Percentiles rank a stretch among this genome's conserved stretches.
Conservation (phyloP, 768 basidiomycete genomes). For the Trametes cingulata region DNA sequence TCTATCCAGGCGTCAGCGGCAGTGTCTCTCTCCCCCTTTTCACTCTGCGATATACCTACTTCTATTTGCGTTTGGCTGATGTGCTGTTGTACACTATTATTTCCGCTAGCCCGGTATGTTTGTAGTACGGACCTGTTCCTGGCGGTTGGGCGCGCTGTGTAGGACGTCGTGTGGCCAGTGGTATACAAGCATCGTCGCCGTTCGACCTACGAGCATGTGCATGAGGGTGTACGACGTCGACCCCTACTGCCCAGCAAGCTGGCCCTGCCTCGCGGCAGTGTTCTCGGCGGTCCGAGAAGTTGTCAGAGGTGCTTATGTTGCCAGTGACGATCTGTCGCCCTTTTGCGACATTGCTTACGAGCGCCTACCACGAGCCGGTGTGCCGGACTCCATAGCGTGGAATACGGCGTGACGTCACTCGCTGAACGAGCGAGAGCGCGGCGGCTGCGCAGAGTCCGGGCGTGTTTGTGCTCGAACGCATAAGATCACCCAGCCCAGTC, state of each 20-base stretch:
- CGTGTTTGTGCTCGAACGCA: neutral
- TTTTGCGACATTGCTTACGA: neutral
- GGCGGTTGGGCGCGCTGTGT: neutral
- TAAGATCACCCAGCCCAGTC: constrained; percentile 4
- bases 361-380: neutral
- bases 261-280: neutral
- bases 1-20: neutral
- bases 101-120: constrained; percentile 11
- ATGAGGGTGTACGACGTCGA: too few relatives aligned
- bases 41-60: constrained; percentile 7
- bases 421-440: neutral
- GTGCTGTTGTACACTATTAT: constrained; percentile 18
- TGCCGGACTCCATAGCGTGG: constrained; percentile 7
- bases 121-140: neutral
- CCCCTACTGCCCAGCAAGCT: too few relatives aligned
- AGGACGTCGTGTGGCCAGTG: neutral
- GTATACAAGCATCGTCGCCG: neutral
- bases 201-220: too few relatives aligned
- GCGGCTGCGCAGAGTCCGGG: neutral
- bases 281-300: neutral
- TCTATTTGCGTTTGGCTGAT: neutral
- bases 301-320: constrained; percentile 1
- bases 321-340: too few relatives aligned
- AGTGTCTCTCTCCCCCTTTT: neutral
- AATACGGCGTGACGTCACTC: constrained; percentile 3